A percentile compares a stretch with the other conserved stretches of the same genome.
phyloP scores from a whole-genome alignment of 139 green algal species.

The Trebouxia sp. region DNA sequence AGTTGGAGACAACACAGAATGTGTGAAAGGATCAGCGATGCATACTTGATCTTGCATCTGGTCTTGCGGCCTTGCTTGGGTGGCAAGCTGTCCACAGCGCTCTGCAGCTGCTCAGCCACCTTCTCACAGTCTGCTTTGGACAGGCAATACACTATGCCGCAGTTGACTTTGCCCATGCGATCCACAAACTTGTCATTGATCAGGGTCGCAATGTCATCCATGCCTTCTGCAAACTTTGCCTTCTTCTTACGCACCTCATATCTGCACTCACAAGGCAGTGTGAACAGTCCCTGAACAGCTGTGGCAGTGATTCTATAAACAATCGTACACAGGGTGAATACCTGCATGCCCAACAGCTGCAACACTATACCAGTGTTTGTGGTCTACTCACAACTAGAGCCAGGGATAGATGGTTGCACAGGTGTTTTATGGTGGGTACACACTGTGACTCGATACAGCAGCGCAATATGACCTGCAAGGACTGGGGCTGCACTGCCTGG shows the following conservation, averaged over 20 bases:
- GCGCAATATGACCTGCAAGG: too few relatives aligned
- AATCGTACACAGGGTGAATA: too few relatives aligned
- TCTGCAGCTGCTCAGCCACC: constrained; percentile 68
- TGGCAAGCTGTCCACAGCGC: constrained; percentile 20
- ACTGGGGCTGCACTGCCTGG: too few relatives aligned
- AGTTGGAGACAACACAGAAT: neutral
- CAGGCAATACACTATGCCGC: constrained; percentile 97
- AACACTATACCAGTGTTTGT: too few relatives aligned
- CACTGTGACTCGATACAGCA: too few relatives aligned
- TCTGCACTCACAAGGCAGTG: constrained; percentile 43
- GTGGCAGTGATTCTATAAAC: too few relatives aligned
- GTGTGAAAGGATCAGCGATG: too few relatives aligned
- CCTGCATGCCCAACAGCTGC: too few relatives aligned
- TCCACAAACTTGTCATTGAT: constrained; percentile 52
- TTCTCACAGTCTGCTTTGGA: constrained; percentile 77
- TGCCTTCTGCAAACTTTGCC: constrained; percentile 51
- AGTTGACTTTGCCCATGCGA: constrained; percentile 47
- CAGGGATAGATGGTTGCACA: too few relatives aligned
- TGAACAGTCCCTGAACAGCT: too few relatives aligned
- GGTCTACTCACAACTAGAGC: too few relatives aligned
- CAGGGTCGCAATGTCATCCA: constrained; percentile 61
- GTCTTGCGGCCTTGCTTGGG: neutral
- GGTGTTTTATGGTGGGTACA: too few relatives aligned
- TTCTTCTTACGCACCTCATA: constrained; percentile 86
- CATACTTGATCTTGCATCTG: constrained; percentile 26